A percentile compares a stretch with the other conserved stretches of the same genome.
Conservation (phyloP, 2,329 filamentous ascomycete genomes). For the Dactylellina drechsleri region DNA sequence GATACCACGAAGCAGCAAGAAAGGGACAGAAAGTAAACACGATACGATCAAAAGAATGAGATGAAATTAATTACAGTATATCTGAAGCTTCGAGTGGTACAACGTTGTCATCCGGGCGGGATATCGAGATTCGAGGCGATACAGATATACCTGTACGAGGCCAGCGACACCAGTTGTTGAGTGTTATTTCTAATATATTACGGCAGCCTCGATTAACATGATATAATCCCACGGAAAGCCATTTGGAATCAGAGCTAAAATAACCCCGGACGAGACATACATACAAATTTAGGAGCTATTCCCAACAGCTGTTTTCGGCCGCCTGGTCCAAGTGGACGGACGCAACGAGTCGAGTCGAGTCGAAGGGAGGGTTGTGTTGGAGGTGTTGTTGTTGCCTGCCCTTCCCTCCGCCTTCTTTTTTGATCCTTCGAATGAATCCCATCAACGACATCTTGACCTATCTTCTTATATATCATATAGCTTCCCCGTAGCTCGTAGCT, state of each 20-base stretch:
- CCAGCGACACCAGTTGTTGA: neutral
- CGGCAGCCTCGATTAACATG: neutral
- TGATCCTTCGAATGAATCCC: too few relatives aligned
- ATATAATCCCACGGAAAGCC: neutral
- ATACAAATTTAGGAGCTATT: neutral
- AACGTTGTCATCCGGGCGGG: too few relatives aligned
- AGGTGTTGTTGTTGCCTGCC: too few relatives aligned
- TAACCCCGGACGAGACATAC: too few relatives aligned
- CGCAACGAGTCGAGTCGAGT: too few relatives aligned
- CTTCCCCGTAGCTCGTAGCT: too few relatives aligned
- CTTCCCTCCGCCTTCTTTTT: too few relatives aligned
- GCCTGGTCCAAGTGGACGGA: too few relatives aligned
- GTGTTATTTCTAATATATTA: slow-evolving; percentile 1
- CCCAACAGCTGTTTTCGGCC: neutral
- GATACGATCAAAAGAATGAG: neutral
- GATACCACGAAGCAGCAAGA: slow-evolving; percentile 10
- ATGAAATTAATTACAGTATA: slow-evolving; percentile 1
- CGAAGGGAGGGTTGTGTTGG: too few relatives aligned
- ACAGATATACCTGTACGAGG: neutral
- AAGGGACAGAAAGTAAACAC: slow-evolving; percentile 13
- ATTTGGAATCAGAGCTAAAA: neutral
- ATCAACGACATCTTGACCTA: too few relatives aligned
- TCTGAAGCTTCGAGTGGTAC: neutral
- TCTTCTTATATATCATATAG: too few relatives aligned
- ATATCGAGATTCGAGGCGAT: neutral